Base-by-base conservation (phyloP, 2,329 filamentous ascomycete species). In the Hymenoscyphus fructigenus region DNA sequence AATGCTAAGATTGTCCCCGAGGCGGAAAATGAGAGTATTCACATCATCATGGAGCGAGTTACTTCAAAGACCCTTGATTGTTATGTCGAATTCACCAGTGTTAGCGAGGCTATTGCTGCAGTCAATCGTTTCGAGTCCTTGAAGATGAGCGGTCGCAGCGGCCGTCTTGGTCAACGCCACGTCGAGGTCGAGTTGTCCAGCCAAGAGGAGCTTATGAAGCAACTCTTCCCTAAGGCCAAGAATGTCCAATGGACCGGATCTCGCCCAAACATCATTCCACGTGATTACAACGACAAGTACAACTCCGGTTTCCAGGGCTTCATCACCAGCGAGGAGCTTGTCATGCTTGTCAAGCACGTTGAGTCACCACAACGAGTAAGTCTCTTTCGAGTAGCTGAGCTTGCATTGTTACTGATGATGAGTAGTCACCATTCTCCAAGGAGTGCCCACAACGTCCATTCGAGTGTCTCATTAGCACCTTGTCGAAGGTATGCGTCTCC, bases 1-100 rank as follows among this genome's bases (percentile, higher is more conserved):
- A 86, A 84, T 69, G 81, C 84, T 26, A 82, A 80, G 64, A 80
- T 88, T 38, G 74, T 86, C 57, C 82, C 80, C 34, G 85, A 87
- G 65, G 73, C 72, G 1, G 71, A 76, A 10, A 79, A 84, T 5
- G 85, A 87, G 70, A 82, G 84, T 0, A 78, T 88, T 7, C 86
- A 88, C 65, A 87, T 88, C 68, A 85, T 88, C 69, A 88, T 88
- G 85, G 86, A 88, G 62, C 81, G 85, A n/a, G 79, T 82, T 26
- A 85, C 84, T 2, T 82, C 82, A 72, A 88, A 88, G 80, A 88
- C 86, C 0, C 82, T 85, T 74, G 85, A 88, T 66, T 84, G 82
- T 3, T 88, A 83, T 66, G 81, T 87, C 53, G 86, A 88, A 74
- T 87, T 88, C 65, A 72, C 80, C 26, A 81, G 76, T 29, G 76